These are phyloP conservation scores for Oemleria cerasiformis DNA, from an alignment of 306 rosid genomes.

Conservation along the genomic window DNA sequence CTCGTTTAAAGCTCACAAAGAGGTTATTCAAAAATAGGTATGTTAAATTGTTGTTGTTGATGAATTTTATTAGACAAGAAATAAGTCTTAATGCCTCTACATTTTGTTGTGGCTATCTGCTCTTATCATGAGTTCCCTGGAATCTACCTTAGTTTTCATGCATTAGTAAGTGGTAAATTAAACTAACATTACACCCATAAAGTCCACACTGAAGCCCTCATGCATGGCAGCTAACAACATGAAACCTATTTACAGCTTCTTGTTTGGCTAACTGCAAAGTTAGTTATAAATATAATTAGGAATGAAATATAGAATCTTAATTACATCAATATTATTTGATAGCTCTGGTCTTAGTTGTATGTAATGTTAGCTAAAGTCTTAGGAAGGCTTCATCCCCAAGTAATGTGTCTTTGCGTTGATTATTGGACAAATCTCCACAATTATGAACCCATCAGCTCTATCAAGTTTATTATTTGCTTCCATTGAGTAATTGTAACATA, in stretches of 20 bases:
- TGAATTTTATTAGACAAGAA: not conserved
- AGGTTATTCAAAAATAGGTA: constrained; percentile 64
- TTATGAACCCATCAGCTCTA: not conserved
- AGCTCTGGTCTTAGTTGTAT: not conserved
- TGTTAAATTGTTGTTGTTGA: not conserved
- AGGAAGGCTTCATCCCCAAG: not conserved
- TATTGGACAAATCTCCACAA: not conserved
- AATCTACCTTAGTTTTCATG: not conserved
- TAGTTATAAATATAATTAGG: not conserved
- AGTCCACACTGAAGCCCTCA: not conserved
- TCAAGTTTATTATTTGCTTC: not conserved
- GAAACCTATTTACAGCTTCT: not conserved
- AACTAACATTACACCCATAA: not conserved
- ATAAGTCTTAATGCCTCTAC: not conserved
- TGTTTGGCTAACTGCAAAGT: not conserved
- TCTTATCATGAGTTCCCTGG: not conserved
- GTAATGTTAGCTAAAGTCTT: not conserved
- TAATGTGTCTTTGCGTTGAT: not conserved
- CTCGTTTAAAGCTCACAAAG: constrained; percentile 88
- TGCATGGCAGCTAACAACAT: not conserved
- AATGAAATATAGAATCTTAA: not conserved
- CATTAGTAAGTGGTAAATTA: not conserved
- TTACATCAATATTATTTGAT: not conserved
- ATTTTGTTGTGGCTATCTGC: not conserved
- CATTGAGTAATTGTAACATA: not conserved